Percentiles rank a stretch among this genome's conserved stretches.
Evolutionary conservation across 495 filamentous ascomycete species (phyloP).

Genomic region (Bombardia bombarda): DNA sequence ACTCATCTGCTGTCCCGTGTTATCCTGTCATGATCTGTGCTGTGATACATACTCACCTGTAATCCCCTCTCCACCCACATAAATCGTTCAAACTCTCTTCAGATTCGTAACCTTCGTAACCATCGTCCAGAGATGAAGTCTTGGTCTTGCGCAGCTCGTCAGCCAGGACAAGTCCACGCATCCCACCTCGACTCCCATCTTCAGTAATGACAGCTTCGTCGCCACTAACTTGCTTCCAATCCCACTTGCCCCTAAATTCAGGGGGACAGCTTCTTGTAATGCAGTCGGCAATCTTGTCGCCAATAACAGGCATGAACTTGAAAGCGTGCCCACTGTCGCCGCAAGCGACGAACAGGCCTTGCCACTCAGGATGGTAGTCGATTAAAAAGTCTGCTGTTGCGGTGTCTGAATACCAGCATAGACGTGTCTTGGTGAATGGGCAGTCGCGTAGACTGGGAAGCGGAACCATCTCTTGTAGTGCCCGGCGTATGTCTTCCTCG

Average conservation of each 20-base stretch:
- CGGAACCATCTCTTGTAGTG: slow-evolving; percentile 56
- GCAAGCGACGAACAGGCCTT: slow-evolving; percentile 68
- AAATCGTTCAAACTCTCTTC: not conserved
- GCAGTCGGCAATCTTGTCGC: slow-evolving; percentile 66
- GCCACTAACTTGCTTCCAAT: slow-evolving; percentile 43
- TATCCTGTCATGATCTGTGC: not conserved
- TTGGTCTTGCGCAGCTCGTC: slow-evolving; percentile 40
- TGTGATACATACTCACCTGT: slow-evolving; percentile 2
- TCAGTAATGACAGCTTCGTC: slow-evolving; percentile 34
- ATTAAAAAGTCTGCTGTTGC: slow-evolving; percentile 74
- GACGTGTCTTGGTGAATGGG: slow-evolving; percentile 57
- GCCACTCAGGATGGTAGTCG: slow-evolving; percentile 60
- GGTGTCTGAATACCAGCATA: slow-evolving; percentile 91
- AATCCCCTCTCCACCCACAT: not conserved
- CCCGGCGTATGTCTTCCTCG: slow-evolving; percentile 50
- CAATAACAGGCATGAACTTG: slow-evolving; percentile 84
- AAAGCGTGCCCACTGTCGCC: slow-evolving; percentile 83
- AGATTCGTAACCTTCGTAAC: no score
- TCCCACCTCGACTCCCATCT: slow-evolving; percentile 61
- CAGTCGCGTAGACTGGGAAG: slow-evolving; percentile 45
- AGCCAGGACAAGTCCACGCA: slow-evolving; percentile 44
- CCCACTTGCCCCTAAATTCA: slow-evolving; percentile 59
- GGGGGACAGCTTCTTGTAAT: slow-evolving; percentile 48
- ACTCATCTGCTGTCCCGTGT: not conserved
- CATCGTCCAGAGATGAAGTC: no score